phyloP scores from a whole-genome alignment of 2,329 filamentous ascomycete genomes.

The Alternaria arborescens region DNA sequence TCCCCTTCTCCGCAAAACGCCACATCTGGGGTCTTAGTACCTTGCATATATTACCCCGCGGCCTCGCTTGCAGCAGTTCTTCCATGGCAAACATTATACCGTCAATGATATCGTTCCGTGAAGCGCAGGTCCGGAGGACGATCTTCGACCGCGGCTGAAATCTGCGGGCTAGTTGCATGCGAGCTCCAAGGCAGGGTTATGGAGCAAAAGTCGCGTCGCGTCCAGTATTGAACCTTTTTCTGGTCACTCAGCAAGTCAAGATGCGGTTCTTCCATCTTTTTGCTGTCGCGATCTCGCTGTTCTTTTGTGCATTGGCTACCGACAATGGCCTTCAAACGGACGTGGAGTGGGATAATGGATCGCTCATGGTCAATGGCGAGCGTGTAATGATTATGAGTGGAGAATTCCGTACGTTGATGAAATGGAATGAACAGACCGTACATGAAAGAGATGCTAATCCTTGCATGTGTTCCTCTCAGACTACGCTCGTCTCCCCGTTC shows the following conservation, averaged over 20 bases:
- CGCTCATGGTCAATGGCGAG: conserved; percentile 59
- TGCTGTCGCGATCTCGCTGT: conserved; percentile 13
- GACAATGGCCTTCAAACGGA: conserved; percentile 43
- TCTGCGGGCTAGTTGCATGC: background rate
- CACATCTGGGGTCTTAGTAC: conserved; percentile 10
- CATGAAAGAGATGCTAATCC: background rate
- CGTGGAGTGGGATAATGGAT: conserved; percentile 64
- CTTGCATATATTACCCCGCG: conserved; percentile 18
- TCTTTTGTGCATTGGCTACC: conserved; percentile 28
- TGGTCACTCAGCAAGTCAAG: background rate
- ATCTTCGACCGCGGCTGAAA: background rate
- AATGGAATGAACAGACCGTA: background rate
- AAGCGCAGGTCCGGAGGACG: background rate
- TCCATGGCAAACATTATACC: conserved; percentile 11
- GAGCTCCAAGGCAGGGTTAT: background rate
- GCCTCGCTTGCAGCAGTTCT: background rate
- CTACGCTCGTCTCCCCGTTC: conserved; percentile 63
- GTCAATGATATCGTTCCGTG: conserved; percentile 16
- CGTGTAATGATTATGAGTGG: conserved; percentile 59
- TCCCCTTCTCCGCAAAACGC: conserved; percentile 8
- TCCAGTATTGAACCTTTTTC: background rate
- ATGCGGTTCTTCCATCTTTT: conserved; percentile 24
- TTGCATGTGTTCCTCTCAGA: conserved; percentile 27
- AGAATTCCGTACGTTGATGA: conserved; percentile 54
- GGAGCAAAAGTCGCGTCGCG: conserved; percentile 1